These are phyloP conservation scores for Bremia lactucae DNA, from an alignment of 352 stramenopile genomes.

Conservation along the genomic window DNA sequence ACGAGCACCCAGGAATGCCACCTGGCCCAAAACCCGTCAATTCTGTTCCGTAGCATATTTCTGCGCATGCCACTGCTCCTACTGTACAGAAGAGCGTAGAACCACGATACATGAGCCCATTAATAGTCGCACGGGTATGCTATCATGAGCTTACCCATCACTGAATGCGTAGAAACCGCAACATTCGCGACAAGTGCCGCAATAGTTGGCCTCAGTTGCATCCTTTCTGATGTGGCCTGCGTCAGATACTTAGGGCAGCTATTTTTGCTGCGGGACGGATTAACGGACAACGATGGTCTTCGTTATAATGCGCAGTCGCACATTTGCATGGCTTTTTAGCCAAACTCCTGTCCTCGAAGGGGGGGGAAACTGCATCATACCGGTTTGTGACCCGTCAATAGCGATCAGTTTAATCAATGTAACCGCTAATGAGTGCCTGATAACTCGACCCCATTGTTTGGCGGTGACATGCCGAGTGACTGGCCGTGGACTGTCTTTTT, in stretches of 20 bases:
- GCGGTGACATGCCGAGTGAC: no score
- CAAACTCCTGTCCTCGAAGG: background rate
- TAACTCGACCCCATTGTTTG: no score
- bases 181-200: slow-evolving; percentile 4
- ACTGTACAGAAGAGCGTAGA: slow-evolving; percentile 4
- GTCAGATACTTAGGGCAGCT: background rate
- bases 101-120: slow-evolving; percentile 3
- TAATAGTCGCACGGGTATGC: background rate
- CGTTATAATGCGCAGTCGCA: slow-evolving; percentile 2
- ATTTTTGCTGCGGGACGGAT: slow-evolving; percentile 1
- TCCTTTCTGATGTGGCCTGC: slow-evolving; percentile 4
- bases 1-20: slow-evolving; percentile 20
- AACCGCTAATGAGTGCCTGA: no score
- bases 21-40: slow-evolving; percentile 28
- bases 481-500: no score
- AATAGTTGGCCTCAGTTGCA: slow-evolving; percentile 9
- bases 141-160: slow-evolving; percentile 1
- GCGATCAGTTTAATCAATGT: no score
- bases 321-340: background rate
- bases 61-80: slow-evolving; percentile 14
- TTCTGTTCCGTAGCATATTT: slow-evolving; percentile 26
- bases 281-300: slow-evolving; percentile 10
- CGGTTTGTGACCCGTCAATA: no score
- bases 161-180: background rate
- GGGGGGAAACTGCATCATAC: no score